Evolutionary conservation across 2,329 filamentous ascomycete species (phyloP), one percentile per base, ranked within the genome.

Genomic region (Fusarium sp.): DNA sequence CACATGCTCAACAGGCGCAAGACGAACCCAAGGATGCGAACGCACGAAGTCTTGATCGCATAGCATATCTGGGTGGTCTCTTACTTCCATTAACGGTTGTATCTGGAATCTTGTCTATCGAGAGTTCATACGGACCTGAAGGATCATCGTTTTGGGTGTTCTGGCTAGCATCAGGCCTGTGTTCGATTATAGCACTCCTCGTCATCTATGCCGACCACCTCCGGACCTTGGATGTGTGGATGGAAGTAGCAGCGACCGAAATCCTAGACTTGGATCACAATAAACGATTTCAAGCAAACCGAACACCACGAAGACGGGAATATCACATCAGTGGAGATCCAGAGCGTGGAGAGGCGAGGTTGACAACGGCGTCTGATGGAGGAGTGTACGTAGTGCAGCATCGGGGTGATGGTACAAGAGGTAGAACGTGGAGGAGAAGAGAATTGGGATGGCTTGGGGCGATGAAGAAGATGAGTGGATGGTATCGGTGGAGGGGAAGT

Each of bases 151-250:
- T 86, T 74, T 87, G 80, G 79, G 79, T 87, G 0, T 87, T 86
- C 63, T 87, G 85, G 85, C 80, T 81, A 2, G 78, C 79, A 5
- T 79, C 81, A 5, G 71, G 82, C 0, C 79, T 84, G 6, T 78
- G 83, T 2, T 77, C 80, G 4, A 59, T 81, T 16, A 11, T 82
- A 2, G 80, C 81, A 0, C 56, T 86, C 3, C 64, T 82, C 6
- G 68, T 86, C 58, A 85, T 87, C 58, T 85, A 86, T 70, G 80
- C 84, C 11, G 85, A 87, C 64, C 81, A 81, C 44, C 79, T 86
- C 46, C 81, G 85, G 44, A 81, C 77, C 45, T 75, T 79, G 38
- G 80, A 84, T 69, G 83, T 86, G 11, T 85, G 83, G 81, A 80
- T 84, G 25, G 83, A 85, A 65, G 79, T 83, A 6, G 74, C 76